Evolutionary conservation across 2,329 filamentous ascomycete genomes (phyloP), one percentile per base, ranked within the genome.

Genomic region (Aspergillus niger): DNA sequence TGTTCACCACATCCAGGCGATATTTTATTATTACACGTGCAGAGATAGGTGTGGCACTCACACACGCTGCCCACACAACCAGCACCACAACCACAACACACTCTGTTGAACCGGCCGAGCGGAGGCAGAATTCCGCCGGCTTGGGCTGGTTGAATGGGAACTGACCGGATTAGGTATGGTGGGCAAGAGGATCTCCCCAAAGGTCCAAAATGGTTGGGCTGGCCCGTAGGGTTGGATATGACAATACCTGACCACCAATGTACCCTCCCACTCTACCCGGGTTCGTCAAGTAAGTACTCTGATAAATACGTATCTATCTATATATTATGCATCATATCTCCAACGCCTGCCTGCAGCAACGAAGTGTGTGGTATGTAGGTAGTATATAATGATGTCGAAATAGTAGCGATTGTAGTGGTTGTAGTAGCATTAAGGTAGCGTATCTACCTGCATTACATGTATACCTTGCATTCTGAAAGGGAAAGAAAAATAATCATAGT

Each of bases 151-250:
- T 74, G 72, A 73, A 72, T 62, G 61, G 61, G 65, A 69, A 62
- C 43, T 62, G 66, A 58, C 72, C 70, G 52, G 64, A 77, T 70
- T 20, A 13, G 73, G 75, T 63, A 69, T 77, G 74, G 75, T 67
- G 70, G 56, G 58, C 55, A 58, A 56, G 49, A 61, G 61, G 52
- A 65, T 57, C 65, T 65, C 72, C 73, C 73, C 73, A 74, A 72
- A 72, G 66, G 63, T 67, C 68, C 64, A 70, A 74, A 67, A 74
- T 63, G 70, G 74, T 75, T 76, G 74, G 72, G 72, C 68, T 70
- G 68, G 65, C 62, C 64, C 63, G 32, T 44, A 22, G 39, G 26
- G 43, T 44, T 55, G 57, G 50, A 49, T 26, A 57, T 65, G 62
- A 68, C 59, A 65, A 62, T 67, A 67, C 64, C 30, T 47, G 39